phyloP scores from a whole-genome alignment of 108 stramenopile genomes.

The Nitzschia inconspicua region DNA sequence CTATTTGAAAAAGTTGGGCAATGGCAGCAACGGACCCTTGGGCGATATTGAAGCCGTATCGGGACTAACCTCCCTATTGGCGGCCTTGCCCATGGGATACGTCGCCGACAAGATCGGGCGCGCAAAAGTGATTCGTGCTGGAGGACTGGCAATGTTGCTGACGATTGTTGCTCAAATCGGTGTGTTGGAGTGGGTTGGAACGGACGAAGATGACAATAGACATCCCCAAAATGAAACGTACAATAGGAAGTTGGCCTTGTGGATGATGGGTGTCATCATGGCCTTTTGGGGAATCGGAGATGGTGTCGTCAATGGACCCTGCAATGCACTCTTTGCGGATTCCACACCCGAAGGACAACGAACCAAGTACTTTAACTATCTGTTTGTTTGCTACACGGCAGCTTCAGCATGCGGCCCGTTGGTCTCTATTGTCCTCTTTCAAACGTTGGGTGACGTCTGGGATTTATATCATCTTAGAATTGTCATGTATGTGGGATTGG shows the following conservation, averaged over 20 bases:
- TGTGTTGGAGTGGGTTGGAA: constrained; percentile 27
- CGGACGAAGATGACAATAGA: neutral
- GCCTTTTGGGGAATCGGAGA: constrained; percentile 48
- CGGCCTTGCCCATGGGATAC: constrained; percentile 63
- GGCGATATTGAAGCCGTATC: constrained; percentile 58
- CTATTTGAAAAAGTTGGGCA: constrained; percentile 46
- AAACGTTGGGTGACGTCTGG: constrained; percentile 64
- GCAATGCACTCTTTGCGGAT: constrained; percentile 65
- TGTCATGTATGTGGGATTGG: constrained; percentile 56
- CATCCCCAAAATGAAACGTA: neutral
- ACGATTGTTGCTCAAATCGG: constrained; percentile 30
- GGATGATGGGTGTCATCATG: constrained; percentile 31
- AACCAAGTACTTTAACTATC: constrained; percentile 41
- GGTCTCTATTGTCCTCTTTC: constrained; percentile 45
- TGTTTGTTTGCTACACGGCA: constrained; percentile 37
- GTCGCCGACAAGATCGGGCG: constrained; percentile 50
- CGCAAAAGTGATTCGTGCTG: constrained; percentile 30
- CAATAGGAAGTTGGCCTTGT: constrained; percentile 8
- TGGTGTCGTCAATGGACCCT: constrained; percentile 53
- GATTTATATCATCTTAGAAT: constrained; percentile 31
- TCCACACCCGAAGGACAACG: constrained; percentile 55
- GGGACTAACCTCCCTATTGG: constrained; percentile 45
- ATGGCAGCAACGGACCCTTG: constrained; percentile 43
- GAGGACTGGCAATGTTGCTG: constrained; percentile 37
- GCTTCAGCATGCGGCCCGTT: constrained; percentile 53